Percentiles rank a stretch among this genome's conserved stretches.
phyloP scores from a whole-genome alignment of 129 eudicot species.

The Tanacetum coccineum region DNA sequence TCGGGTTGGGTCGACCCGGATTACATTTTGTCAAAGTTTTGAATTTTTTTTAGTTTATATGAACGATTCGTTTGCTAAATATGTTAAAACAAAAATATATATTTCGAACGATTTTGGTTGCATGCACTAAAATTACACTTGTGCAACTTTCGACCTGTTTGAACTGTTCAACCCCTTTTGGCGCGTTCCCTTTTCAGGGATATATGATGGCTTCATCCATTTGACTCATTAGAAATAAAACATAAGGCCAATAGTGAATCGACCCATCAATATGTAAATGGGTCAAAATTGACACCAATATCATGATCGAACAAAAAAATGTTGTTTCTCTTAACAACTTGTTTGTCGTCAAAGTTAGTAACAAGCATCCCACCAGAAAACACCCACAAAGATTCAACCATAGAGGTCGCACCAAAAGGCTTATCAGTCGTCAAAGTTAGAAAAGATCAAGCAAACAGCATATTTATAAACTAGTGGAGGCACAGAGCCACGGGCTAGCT shows the following conservation, averaged over 20 bases:
- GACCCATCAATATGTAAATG: neutral
- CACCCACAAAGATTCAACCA: constrained; percentile 1
- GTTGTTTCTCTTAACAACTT: too few species aligned
- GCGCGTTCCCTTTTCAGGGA: neutral
- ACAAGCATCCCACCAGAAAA: neutral
- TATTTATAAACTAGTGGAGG: neutral
- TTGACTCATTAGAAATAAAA: neutral
- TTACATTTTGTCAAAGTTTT: too few species aligned
- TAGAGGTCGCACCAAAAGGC: constrained; percentile 8
- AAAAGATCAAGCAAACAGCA: neutral
- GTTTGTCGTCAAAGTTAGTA: too few species aligned
- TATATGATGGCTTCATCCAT: too few species aligned
- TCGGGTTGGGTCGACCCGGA: too few species aligned
- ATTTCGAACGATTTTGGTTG: constrained; percentile 15
- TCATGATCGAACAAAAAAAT: neutral
- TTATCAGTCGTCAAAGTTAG: neutral
- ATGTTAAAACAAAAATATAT: too few species aligned
- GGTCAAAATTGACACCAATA: neutral
- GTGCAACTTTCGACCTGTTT: neutral
- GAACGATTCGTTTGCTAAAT: too few species aligned
- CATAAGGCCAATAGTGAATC: neutral
- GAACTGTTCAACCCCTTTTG: neutral
- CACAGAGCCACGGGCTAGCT: neutral
- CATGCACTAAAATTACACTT: neutral
- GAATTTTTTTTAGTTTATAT: too few species aligned